Percentiles rank a stretch among this genome's conserved stretches.
These are phyloP conservation scores for Dichomitus squalens DNA, from an alignment of 1,284 basidiomycete species.

Conservation along the genomic window DNA sequence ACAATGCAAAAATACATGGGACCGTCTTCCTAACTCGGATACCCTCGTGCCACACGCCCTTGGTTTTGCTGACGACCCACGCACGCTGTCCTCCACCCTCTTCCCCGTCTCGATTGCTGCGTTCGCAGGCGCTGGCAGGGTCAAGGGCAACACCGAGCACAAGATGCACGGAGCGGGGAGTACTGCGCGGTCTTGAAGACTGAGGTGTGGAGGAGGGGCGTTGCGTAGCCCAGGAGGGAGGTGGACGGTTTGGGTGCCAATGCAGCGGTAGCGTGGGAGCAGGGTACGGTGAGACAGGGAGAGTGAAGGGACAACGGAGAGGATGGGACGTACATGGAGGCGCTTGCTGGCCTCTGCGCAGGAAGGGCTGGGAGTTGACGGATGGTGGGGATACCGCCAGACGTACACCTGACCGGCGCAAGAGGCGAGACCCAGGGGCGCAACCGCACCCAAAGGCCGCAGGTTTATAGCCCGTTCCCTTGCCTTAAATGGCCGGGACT, in stretches of 20 bases:
- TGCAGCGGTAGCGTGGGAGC: slow-evolving; percentile 22
- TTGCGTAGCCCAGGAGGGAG: slow-evolving; percentile 33
- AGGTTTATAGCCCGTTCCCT: too few species aligned
- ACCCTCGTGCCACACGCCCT: slow-evolving; percentile 22
- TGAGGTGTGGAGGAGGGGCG: slow-evolving; percentile 49
- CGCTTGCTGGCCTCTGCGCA: slow-evolving; percentile 51
- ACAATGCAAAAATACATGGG: too few species aligned
- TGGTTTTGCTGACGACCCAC: slow-evolving; percentile 17
- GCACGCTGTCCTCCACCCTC: slow-evolving; percentile 27
- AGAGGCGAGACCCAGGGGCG: too few species aligned
- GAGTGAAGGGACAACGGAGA: neutral
- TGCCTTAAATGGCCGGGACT: too few species aligned
- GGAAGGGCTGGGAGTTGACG: too few species aligned
- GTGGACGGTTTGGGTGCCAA: slow-evolving; percentile 25
- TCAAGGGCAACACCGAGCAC: slow-evolving; percentile 44
- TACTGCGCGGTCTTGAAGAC: slow-evolving; percentile 45
- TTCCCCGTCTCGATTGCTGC: slow-evolving; percentile 24
- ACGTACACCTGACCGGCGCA: too few species aligned
- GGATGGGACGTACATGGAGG: slow-evolving; percentile 27
- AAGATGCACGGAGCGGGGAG: slow-evolving; percentile 57
- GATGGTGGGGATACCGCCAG: too few species aligned
- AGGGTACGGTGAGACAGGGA: neutral
- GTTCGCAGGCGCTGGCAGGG: slow-evolving; percentile 29
- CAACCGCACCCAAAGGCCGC: too few species aligned
- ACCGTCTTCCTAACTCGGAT: slow-evolving; percentile 10